Conservation (phyloP, 441 rosid species). For the Erysimum cheiri region DNA sequence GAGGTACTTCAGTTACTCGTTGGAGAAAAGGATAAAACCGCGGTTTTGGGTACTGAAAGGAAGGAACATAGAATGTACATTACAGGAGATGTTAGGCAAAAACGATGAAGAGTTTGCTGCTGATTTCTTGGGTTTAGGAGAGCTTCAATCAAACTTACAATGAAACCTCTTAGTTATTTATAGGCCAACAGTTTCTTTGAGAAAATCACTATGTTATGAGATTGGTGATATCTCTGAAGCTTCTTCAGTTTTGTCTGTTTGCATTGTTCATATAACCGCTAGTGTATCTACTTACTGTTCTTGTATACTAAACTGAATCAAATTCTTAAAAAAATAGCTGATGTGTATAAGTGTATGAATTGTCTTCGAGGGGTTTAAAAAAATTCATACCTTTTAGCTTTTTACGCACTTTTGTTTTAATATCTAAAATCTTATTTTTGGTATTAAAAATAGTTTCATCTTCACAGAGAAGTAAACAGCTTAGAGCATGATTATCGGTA, state of each 20-base stretch:
- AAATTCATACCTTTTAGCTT: background rate
- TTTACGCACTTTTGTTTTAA: background rate
- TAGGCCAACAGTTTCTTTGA: constrained; percentile 26
- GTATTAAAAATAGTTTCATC: background rate
- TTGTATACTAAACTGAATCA: constrained; percentile 32
- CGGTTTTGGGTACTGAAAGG: constrained; percentile 73
- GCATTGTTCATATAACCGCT: constrained; percentile 33
- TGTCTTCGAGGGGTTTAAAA: background rate
- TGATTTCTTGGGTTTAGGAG: constrained; percentile 59
- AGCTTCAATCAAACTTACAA: constrained; percentile 36
- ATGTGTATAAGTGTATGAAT: background rate
- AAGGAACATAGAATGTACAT: constrained; percentile 62
- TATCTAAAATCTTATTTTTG: background rate
- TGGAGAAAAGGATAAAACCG: constrained; percentile 89
- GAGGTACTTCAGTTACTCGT: constrained; percentile 81
- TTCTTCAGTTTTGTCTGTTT: constrained; percentile 40
- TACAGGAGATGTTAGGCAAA: constrained; percentile 78
- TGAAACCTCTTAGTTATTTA: constrained; percentile 27
- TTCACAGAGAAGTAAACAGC: background rate
- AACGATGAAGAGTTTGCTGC: constrained; percentile 84
- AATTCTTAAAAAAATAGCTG: background rate
- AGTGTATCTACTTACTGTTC: constrained; percentile 14
- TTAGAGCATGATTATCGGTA: too few species aligned
- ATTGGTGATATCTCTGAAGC: constrained; percentile 26
- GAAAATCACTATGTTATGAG: constrained; percentile 28